A percentile compares a stretch with the other conserved stretches of the same genome.
These are phyloP conservation scores for Phascolomyces articulosus DNA, from an alignment of 371 early-diverging fungal genomes.

Conservation along the genomic window DNA sequence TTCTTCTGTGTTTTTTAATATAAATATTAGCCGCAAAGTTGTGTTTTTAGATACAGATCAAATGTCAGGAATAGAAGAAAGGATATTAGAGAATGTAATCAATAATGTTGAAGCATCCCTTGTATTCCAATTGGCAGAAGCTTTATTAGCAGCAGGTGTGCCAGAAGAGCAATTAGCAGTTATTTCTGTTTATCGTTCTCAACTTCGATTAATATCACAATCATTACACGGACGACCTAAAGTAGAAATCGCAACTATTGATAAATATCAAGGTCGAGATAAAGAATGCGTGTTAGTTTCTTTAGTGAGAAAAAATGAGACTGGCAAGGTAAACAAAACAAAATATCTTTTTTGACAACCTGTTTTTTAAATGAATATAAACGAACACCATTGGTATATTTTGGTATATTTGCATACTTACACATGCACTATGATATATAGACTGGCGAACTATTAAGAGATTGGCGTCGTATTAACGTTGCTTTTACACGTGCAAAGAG, in stretches of 20 bases:
- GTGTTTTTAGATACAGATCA: constrained; percentile 87
- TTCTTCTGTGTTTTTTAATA: too few species aligned
- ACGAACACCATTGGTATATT: too few species aligned
- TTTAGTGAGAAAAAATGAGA: constrained; percentile 83
- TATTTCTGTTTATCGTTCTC: constrained; percentile 88
- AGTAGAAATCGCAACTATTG: constrained; percentile 84
- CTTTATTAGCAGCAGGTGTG: constrained; percentile 70
- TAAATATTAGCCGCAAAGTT: constrained; percentile 62
- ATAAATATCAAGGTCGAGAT: constrained; percentile 95
- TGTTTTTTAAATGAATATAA: constrained; percentile 10
- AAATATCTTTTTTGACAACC: too few species aligned
- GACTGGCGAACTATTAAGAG: constrained; percentile 87
- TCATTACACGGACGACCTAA: constrained; percentile 29
- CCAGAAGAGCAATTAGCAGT: constrained; percentile 71
- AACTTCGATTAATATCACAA: constrained; percentile 67
- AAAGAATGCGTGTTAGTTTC: constrained; percentile 88
- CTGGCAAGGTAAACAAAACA: constrained; percentile 62
- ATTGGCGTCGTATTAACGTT: constrained; percentile 97
- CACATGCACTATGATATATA: constrained; percentile 15
- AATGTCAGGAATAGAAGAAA: constrained; percentile 63
- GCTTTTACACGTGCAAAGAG: constrained; percentile 94
- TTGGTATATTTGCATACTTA: too few species aligned
- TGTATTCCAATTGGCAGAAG: constrained; percentile 56
- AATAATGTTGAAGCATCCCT: constrained; percentile 76
- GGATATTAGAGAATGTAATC: constrained; percentile 52